A percentile compares a stretch with the other conserved stretches of the same genome.
Conservation (phyloP, 345 rosid species). For the Erysimum cheiranthoides region DNA sequence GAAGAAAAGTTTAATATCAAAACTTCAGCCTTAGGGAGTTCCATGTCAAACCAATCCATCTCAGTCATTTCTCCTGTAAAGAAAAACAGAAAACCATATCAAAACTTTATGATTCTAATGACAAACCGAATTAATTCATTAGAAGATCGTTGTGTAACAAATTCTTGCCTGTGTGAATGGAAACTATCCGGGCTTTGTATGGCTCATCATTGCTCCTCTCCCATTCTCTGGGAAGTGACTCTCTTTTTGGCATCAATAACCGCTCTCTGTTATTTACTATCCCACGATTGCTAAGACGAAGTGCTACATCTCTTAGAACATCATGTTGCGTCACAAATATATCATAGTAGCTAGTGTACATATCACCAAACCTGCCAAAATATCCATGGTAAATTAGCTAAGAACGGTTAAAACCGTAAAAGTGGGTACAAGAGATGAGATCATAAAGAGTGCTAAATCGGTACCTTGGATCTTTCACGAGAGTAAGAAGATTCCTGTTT, state of each 20-base stretch:
- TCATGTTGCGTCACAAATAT: conserved; percentile 79
- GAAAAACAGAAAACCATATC: not conserved
- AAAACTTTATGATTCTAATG: not conserved
- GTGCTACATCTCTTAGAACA: conserved; percentile 84
- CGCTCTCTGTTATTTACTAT: conserved; percentile 57
- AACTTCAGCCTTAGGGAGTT: conserved; percentile 89
- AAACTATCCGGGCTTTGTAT: conserved; percentile 74
- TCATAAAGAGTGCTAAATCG: conserved; percentile 18
- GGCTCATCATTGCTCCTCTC: conserved; percentile 65
- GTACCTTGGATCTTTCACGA: conserved; percentile 81
- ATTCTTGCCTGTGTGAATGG: conserved; percentile 73
- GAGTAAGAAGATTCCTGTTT: conserved; percentile 75
- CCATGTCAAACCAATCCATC: conserved; percentile 86
- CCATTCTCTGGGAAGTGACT: conserved; percentile 77
- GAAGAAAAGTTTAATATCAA: conserved; percentile 75
- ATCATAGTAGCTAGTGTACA: conserved; percentile 73
- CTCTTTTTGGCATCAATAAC: conserved; percentile 78
- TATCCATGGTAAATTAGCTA: not conserved
- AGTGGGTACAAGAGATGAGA: conserved; percentile 14
- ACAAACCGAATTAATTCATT: not conserved
- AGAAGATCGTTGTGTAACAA: not conserved
- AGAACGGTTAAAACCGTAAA: not conserved
- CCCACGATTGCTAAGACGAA: conserved; percentile 62
- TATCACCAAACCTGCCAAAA: conserved; percentile 66
- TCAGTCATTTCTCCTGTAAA: conserved; percentile 76